Evolutionary conservation across 352 stramenopile species (phyloP).

Genomic region (Globisporangium ultimum): DNA sequence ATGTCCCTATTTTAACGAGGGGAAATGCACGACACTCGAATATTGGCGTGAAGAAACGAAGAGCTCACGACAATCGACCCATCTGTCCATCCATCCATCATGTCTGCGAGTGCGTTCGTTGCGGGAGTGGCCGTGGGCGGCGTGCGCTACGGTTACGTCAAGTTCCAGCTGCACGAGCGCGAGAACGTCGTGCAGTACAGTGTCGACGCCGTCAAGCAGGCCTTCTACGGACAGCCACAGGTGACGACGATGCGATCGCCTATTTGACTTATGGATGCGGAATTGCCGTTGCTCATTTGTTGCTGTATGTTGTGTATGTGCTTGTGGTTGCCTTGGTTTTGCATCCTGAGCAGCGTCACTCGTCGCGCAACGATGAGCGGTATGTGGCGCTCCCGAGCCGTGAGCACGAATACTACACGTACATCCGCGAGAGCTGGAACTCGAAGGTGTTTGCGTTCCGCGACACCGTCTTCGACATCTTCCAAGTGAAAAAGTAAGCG

Average conservation of each 20-base stretch:
- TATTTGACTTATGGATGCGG: too few relatives aligned
- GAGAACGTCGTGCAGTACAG: slow-evolving; percentile 72
- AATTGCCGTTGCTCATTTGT: too few relatives aligned
- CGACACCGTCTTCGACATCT: slow-evolving; percentile 50
- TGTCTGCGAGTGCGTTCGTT: slow-evolving; percentile 71
- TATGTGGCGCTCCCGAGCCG: slow-evolving; percentile 64
- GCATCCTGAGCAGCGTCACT: slow-evolving; percentile 3
- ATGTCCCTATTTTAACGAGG: slow-evolving; percentile 2
- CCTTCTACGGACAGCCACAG: slow-evolving; percentile 38
- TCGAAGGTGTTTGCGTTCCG: slow-evolving; percentile 59
- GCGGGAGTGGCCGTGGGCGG: slow-evolving; percentile 59
- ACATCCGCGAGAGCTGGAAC: slow-evolving; percentile 69
- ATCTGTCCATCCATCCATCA: slow-evolving; percentile 18
- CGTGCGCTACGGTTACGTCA: slow-evolving; percentile 60
- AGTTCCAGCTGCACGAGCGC: slow-evolving; percentile 68
- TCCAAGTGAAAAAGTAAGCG: slow-evolving; percentile 35
- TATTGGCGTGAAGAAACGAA: slow-evolving; percentile 7
- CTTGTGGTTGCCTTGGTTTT: slow-evolving; percentile 1
- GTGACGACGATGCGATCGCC: slow-evolving; percentile 9
- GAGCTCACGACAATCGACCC: slow-evolving; percentile 2
- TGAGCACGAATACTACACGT: slow-evolving; percentile 84
- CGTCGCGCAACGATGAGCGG: slow-evolving; percentile 27
- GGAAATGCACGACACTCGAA: background rate
- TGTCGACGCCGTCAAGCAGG: slow-evolving; percentile 55
- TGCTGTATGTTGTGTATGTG: slow-evolving; percentile 2